These are phyloP conservation scores for Camellia oleifera DNA, from an alignment of 179 eudicot genomes.

Conservation along the genomic window DNA sequence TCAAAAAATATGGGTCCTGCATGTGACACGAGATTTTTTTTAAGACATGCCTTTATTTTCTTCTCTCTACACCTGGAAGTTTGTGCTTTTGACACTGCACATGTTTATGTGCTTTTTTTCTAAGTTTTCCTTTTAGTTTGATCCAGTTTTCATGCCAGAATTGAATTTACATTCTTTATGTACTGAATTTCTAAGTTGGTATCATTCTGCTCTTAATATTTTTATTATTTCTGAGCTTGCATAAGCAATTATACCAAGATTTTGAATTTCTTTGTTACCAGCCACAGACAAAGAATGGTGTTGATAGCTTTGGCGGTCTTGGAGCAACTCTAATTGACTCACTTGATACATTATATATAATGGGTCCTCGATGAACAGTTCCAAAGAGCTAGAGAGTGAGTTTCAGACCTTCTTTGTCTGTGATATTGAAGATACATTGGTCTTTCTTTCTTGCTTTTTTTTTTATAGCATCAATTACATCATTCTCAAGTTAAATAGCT, in stretches of 20 bases:
- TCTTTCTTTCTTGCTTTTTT: neutral
- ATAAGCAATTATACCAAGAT: conserved; percentile 5
- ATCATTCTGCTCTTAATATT: neutral
- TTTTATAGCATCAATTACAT: neutral
- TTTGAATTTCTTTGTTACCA: conserved; percentile 30
- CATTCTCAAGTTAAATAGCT: neutral
- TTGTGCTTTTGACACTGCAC: neutral
- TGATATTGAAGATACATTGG: neutral
- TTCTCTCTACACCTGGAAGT: neutral
- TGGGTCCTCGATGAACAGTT: conserved; percentile 96
- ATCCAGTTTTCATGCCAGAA: too few relatives aligned
- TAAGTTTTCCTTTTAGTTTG: too few relatives aligned
- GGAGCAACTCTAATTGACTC: conserved; percentile 96
- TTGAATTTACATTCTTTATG: neutral
- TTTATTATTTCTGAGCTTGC: neutral
- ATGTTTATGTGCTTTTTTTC: neutral
- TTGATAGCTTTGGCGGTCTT: conserved; percentile 99
- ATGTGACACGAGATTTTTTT: too few relatives aligned
- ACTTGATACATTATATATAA: conserved; percentile 93
- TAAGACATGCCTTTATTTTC: neutral
- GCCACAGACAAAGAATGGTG: conserved; percentile 94
- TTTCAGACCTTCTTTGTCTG: conserved; percentile 17
- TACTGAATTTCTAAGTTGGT: neutral
- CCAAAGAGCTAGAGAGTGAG: conserved; percentile 96
- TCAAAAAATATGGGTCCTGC: too few relatives aligned